Evolutionary conservation across 108 stramenopile genomes (phyloP).

Genomic region (Nannochloropsis granulata): DNA sequence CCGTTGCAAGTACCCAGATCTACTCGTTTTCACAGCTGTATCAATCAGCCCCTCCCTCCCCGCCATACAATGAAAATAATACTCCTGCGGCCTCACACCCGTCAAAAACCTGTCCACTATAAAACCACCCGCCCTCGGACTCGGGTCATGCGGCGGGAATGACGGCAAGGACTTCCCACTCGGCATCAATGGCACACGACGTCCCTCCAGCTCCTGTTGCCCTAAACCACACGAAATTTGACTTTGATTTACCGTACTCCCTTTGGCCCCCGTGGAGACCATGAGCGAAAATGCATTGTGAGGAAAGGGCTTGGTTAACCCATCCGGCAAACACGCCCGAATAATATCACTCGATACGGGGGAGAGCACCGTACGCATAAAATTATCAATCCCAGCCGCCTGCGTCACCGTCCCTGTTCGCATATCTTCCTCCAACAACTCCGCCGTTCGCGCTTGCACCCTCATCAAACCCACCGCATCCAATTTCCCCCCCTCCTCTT

Average conservation of each 20-base stretch:
- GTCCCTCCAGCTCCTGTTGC: conserved; percentile 98
- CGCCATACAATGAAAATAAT: conserved; percentile 99
- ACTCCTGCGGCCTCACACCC: conserved; percentile 88
- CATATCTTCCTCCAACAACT: not conserved
- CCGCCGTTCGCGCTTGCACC: not conserved
- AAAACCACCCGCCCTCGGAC: conserved; percentile 95
- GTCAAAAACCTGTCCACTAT: conserved; percentile 96
- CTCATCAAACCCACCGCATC: not conserved
- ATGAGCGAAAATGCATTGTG: conserved; percentile 89
- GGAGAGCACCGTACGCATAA: conserved; percentile 84
- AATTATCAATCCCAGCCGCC: conserved; percentile 71
- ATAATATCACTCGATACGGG: conserved; percentile 79
- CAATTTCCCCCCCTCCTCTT: not conserved
- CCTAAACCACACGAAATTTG: conserved; percentile 94
- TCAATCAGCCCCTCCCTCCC: conserved; percentile 84
- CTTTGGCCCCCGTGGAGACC: conserved; percentile 97
- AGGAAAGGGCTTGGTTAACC: conserved; percentile 90
- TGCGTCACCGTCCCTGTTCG: not conserved
- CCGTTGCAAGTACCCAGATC: conserved; percentile 95
- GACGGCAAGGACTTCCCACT: conserved; percentile 91
- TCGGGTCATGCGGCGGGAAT: conserved; percentile 87
- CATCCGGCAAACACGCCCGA: conserved; percentile 82
- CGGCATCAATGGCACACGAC: conserved; percentile 90
- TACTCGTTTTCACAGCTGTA: conserved; percentile 95
- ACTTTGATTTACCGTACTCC: conserved; percentile 94